phyloP scores from a whole-genome alignment of 352 stramenopile species.

The Globisporangium cederbergense region DNA sequence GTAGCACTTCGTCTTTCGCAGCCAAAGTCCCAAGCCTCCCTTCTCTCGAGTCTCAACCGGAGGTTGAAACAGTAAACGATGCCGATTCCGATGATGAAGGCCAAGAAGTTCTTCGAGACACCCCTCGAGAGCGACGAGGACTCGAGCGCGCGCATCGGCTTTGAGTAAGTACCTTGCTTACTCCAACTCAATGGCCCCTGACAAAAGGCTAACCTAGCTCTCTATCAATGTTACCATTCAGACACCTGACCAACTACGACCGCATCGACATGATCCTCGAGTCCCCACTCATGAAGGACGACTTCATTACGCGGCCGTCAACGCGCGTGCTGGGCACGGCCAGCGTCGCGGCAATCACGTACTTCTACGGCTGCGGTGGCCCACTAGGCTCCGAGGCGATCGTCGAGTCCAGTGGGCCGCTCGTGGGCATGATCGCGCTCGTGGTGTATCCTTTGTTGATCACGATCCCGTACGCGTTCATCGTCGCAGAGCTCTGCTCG shows the following conservation, averaged over 20 bases:
- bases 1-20: neutral
- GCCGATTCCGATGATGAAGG: neutral
- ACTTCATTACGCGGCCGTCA: neutral
- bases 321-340: constrained; percentile 20
- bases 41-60: neutral
- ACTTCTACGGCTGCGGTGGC: constrained; percentile 19
- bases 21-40: neutral
- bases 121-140: constrained; percentile 6
- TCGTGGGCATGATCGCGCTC: constrained; percentile 58
- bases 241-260: constrained; percentile 5
- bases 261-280: constrained; percentile 14
- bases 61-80: neutral
- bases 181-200: neutral
- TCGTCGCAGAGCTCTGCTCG: constrained; percentile 70
- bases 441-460: constrained; percentile 68
- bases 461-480: constrained; percentile 63
- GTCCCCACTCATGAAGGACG: constrained; percentile 5
- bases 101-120: constrained; percentile 4
- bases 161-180: neutral
- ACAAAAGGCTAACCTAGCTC: neutral
- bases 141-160: constrained; percentile 1
- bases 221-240: neutral
- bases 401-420: constrained; percentile 38
- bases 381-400: constrained; percentile 23
- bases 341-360: constrained; percentile 23